Base-by-base conservation (phyloP, 306 rosid genomes). In the Trifolium subterraneum region DNA sequence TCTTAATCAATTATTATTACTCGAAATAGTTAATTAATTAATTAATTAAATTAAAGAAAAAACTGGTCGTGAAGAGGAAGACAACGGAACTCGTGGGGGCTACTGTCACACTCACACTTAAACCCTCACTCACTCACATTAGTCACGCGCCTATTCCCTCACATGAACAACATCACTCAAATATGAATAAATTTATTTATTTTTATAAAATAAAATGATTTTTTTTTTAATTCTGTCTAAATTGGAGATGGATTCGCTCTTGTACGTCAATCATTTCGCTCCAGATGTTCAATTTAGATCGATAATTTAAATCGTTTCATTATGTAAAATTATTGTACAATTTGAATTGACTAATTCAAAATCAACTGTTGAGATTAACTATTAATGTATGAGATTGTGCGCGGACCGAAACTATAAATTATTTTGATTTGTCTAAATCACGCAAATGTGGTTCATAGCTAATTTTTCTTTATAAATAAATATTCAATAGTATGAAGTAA, bases 31-130 rank as follows among this genome's bases (percentile, higher is more conserved):
- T 19, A 19, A 19, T 19, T 51, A 10, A 3, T 4, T 27, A 27
- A 27, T 3, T 3, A 27, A n/a, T n/a, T 20, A 29, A 29, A 29
- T 29, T 20, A 6, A 58, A 56, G 23, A 4, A 56, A 56, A 66
- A 67, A 14, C 12, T 23, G 69, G 67, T 75, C 33, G 64, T 66
- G 77, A 33, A 23, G 78, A 63, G 55, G 31, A 65, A 68, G 64
- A 74, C 71, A 58, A 48, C 8, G 51, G 55, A 51, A 15, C 76
- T 75, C 61, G 79, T 83, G 83, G 78, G 86, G 68, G 65, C 74
- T 58, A 8, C 16, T 48, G 31, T 68, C 64, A 65, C 45, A 59
- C 13, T 72, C 74, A 29, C 41, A 29, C 65, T 60, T 60, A 60
- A 41, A 58, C 36, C 35, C 0, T n/a, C n/a, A n/a, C 14, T 15